These are phyloP conservation scores for Boletus rubescentipes DNA, from an alignment of 768 basidiomycete species.

Conservation along the genomic window DNA sequence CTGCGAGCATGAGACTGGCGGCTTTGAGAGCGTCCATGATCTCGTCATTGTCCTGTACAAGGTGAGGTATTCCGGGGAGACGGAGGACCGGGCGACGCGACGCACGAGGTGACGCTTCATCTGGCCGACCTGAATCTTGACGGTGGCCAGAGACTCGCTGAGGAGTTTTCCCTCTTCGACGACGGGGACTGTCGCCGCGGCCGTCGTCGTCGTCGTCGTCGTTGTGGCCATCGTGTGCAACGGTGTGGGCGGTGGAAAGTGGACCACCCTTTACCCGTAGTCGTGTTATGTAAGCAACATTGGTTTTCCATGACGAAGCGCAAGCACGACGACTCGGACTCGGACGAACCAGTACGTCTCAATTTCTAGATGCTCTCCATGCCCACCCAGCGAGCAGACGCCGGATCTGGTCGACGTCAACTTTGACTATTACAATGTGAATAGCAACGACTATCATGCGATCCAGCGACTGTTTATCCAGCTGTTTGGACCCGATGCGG, in stretches of 20 bases:
- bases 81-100: constrained; percentile 10
- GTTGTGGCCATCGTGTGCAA: constrained; percentile 23
- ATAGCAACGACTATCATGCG: constrained; percentile 81
- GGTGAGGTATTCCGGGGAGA: background rate
- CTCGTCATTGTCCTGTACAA: constrained; percentile 80
- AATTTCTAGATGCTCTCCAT: constrained; percentile 5
- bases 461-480: constrained; percentile 71
- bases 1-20: constrained; percentile 96
- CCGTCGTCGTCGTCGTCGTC: constrained; percentile 14
- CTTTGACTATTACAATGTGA: constrained; percentile 93
- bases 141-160: constrained; percentile 80
- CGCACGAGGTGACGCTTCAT: constrained; percentile 91
- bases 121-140: constrained; percentile 90
- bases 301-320: constrained; percentile 47
- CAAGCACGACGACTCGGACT: constrained; percentile 42
- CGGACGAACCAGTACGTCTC: constrained; percentile 40
- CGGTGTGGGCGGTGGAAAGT: constrained; percentile 1
- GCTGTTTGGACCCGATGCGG: constrained; percentile 72
- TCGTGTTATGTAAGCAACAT: constrained; percentile 17
- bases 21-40: constrained; percentile 99
- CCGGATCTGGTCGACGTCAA: constrained; percentile 27
- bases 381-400: constrained; percentile 11
- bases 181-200: constrained; percentile 36
- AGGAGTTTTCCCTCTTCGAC: constrained; percentile 81
- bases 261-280: constrained; percentile 4